Conservation (phyloP, 176 grass and related monocot species). For the Metroxylon sagu region DNA sequence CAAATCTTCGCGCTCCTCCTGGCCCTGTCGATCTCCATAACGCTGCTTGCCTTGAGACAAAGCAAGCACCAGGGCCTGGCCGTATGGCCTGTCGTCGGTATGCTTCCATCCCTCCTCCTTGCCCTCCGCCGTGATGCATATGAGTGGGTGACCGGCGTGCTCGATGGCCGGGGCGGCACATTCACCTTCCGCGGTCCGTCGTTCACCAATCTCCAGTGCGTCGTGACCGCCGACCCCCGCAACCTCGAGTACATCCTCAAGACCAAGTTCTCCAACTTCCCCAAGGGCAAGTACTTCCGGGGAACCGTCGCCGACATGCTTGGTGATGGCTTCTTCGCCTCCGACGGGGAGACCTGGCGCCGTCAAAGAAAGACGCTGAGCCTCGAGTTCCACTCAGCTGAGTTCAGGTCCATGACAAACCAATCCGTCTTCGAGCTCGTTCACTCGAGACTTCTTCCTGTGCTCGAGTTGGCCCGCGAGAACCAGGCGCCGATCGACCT, state of each 20-base stretch:
- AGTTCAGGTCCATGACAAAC: constrained; percentile 68
- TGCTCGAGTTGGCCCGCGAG: constrained; percentile 31
- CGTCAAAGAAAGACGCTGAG: constrained; percentile 71
- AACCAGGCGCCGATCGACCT: constrained; percentile 38
- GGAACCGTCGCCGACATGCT: constrained; percentile 62
- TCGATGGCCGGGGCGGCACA: constrained; percentile 53
- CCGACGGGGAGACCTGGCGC: constrained; percentile 79
- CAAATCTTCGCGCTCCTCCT: constrained; percentile 17
- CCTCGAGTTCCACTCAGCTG: constrained; percentile 89
- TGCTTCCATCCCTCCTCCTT: constrained; percentile 76
- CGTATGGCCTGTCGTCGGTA: constrained; percentile 69
- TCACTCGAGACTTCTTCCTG: constrained; percentile 60
- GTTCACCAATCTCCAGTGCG: constrained; percentile 84
- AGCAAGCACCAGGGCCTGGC: constrained; percentile 47
- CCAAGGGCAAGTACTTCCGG: constrained; percentile 86
- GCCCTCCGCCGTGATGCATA: constrained; percentile 64
- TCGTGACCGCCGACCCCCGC: constrained; percentile 77
- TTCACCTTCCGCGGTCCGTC: constrained; percentile 72
- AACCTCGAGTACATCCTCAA: constrained; percentile 96
- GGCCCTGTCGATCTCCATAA: constrained; percentile 58
- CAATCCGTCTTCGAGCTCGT: constrained; percentile 68
- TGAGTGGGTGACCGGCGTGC: constrained; percentile 76
- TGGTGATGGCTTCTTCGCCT: constrained; percentile 84
- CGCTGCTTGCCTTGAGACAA: constrained; percentile 57
- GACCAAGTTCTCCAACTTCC: constrained; percentile 69